Evolutionary conservation across 2,329 filamentous ascomycete species (phyloP), one percentile per base, ranked within the genome.

Genomic region (Cylindrodendrum hubeiense): DNA sequence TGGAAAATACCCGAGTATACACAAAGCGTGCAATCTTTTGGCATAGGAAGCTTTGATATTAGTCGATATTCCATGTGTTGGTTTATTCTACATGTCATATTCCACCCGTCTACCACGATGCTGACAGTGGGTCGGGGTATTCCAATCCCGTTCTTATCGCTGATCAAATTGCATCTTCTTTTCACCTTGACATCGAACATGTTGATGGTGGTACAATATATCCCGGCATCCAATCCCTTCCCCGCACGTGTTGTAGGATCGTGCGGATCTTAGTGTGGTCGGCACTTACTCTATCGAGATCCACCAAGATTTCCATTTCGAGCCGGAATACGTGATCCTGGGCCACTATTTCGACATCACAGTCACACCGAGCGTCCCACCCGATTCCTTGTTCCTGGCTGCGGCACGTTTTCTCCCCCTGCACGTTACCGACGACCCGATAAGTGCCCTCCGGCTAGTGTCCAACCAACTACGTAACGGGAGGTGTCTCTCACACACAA

Each of bases 321-420:
- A 49, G 7, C 33, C 39, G 24, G 41, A 67, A 67, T 63, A 37
- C 70, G 69, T 63, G 65, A 72, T 72, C 51, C 39, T 46, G 24
- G 44, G 21, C 56, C 51, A 34, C 41, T 43, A 72, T 72, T 67
- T 71, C 70, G 60, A 69, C 67, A 70, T 64, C 47, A 33, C 55
- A 64, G 62, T 44, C 21, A 54, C 52, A 51, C 62, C 58, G 49
- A 63, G 55, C n/a, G 30, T 56, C 58, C 62, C 55, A 66, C 50
- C 30, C 52, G 37, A 37, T 47, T 66, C 55, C 49, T 33, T 44
- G 39, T 56, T 64, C 49, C 57, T 65, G 57, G 51, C 55, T 26
- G 47, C 46, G 28, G 15, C 8, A 17, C 53, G 28, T 39, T 44
- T 24, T 63, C 22, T 44, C 41, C 37, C 26, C 22, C 22, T 46